Conservation (phyloP, 352 stramenopile species). For the Poterioochromonas sp. region DNA sequence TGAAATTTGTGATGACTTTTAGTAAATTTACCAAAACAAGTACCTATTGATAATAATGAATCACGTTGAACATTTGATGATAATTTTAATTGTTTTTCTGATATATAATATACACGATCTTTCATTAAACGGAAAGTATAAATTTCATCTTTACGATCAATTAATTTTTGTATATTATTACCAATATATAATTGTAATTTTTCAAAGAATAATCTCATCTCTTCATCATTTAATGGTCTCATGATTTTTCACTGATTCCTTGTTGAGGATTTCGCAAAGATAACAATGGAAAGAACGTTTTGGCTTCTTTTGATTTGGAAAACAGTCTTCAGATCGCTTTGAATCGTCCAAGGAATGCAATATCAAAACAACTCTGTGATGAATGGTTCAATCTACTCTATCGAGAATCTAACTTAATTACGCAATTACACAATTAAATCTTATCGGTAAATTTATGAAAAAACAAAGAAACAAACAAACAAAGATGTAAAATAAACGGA, state of each 20-base stretch:
- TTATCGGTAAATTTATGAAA: too few species aligned
- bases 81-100: constrained; percentile 90
- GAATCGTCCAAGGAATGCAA: too few species aligned
- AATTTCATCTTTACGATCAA: constrained; percentile 88
- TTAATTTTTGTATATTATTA: constrained; percentile 87
- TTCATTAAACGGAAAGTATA: constrained; percentile 95
- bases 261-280: too few species aligned
- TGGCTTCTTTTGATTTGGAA: not conserved
- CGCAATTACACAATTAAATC: too few species aligned
- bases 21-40: constrained; percentile 96
- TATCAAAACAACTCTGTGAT: too few species aligned
- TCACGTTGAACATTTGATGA: constrained; percentile 85
- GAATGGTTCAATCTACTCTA: too few species aligned
- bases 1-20: constrained; percentile 93
- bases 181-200: constrained; percentile 80
- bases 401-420: too few species aligned
- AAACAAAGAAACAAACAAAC: too few species aligned
- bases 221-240: constrained; percentile 94
- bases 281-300: not conserved
- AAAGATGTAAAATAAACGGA: too few species aligned
- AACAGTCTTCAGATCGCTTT: not conserved
- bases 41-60: constrained; percentile 88
- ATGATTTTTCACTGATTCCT: too few species aligned
- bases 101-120: constrained; percentile 86
- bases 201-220: constrained; percentile 93